A percentile compares a stretch with the other conserved stretches of the same genome.
Conservation (phyloP, 2,329 filamentous ascomycete genomes). For the Ceratocystis variospora region DNA sequence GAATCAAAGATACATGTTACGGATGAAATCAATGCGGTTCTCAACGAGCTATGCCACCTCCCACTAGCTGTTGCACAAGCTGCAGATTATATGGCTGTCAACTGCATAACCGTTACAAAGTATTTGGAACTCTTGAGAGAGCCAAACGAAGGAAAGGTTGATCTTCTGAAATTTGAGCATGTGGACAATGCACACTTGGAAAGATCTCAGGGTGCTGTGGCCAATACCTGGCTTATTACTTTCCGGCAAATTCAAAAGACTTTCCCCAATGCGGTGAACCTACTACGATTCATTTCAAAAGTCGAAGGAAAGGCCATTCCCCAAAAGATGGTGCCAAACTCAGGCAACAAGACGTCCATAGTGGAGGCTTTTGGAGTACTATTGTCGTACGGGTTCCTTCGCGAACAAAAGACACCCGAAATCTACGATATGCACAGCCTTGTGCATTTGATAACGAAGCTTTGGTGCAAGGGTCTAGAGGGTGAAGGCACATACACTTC, state of each 20-base stretch:
- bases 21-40: not conserved
- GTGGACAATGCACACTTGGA: not conserved
- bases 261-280: not conserved
- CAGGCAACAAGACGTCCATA: not conserved
- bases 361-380: not conserved
- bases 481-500: too few relatives aligned
- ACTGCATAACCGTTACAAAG: not conserved
- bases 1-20: not conserved
- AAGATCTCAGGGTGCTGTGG: not conserved
- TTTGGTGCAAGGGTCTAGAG: not conserved
- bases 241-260: not conserved
- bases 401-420: not conserved
- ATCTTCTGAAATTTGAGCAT: not conserved
- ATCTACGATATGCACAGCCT: not conserved
- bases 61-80: constrained; percentile 20
- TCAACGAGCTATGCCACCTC: constrained; percentile 10
- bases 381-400: not conserved
- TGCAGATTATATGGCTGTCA: constrained; percentile 18
- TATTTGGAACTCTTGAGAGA: not conserved
- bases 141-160: not conserved
- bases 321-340: too few relatives aligned
- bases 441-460: not conserved
- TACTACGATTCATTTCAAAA: not conserved
- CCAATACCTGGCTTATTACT: not conserved
- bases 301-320: not conserved